Base-by-base conservation (phyloP, 805 yeast genomes). In the Kodamaea nitidulidarum region DNA sequence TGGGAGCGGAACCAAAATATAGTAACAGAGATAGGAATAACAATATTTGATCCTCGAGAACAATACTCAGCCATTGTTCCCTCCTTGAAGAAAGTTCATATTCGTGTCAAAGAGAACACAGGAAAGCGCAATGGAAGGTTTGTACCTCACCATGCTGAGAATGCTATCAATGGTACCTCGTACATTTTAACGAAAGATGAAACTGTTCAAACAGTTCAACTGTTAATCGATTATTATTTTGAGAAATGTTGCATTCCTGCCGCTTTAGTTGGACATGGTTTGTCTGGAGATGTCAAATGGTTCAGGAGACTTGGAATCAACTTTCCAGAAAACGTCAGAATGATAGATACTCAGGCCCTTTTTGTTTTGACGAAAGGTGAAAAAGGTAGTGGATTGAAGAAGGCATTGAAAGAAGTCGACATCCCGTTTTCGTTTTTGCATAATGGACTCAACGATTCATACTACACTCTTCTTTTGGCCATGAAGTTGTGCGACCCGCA, bases 401-500 rank as follows among this genome's bases (percentile, higher is more conserved):
- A 68, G 15, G 54, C 75, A 0, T 59, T 81, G 12, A 55, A 73
- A 29, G 52, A 67, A 35, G 58, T 76, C 36, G 61, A 63, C 18
- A 66, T 82, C 4, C 84, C 85, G 1, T 78, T 77, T 50, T 71
- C 79, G 1, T 70, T 65, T 46, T 59, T 82, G 34, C 88, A 82
- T 54, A 82, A 82, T 52, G 88, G 84, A 2, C 85, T 81, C 2
- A 82, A 82, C 50, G 90, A 82, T 55, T 77, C 86, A 5, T 76
- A 78, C 49, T 80, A 70, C 46, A 82, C 88, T 0, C 55, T 81
- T 34, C 40, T 73, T 21, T 62, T 75, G n/a, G 69, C 75, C 7
- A 44, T 80, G 50, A 66, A 68, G 25, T 50, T 77, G 41, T 64
- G 78, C 36, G 85, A 80, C 52, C 42, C 42, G 1, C 15, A 34